Evolutionary conservation across 2,329 filamentous ascomycete genomes (phyloP).

Genomic region (Monosporascus sp.): DNA sequence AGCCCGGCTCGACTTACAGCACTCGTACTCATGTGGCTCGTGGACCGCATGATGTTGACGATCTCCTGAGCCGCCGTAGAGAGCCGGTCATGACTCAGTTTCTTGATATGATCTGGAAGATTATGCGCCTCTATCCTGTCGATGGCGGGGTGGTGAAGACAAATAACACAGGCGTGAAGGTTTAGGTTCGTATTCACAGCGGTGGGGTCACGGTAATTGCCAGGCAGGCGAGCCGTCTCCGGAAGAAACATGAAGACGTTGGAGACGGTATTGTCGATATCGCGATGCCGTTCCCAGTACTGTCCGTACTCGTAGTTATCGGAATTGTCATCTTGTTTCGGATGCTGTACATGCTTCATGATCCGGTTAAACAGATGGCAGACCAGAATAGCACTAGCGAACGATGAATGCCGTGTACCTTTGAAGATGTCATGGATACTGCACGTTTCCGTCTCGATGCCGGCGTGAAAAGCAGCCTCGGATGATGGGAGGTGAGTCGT

Average conservation of each 20-base stretch:
- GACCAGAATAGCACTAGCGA: constrained; percentile 68
- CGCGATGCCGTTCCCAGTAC: constrained; percentile 83
- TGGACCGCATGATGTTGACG: constrained; percentile 74
- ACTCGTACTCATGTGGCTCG: constrained; percentile 63
- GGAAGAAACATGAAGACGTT: constrained; percentile 77
- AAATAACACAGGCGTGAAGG: constrained; percentile 82
- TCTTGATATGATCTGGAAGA: constrained; percentile 59
- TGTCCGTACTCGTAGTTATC: constrained; percentile 68
- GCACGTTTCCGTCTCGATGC: constrained; percentile 57
- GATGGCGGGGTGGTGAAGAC: constrained; percentile 81
- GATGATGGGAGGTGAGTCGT: constrained; percentile 74
- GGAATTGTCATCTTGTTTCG: constrained; percentile 64
- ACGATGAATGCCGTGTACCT: constrained; percentile 61
- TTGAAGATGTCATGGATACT: constrained; percentile 62
- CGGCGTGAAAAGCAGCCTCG: constrained; percentile 69
- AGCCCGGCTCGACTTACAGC: constrained; percentile 47
- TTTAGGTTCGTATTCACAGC: constrained; percentile 83
- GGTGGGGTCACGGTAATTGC: constrained; percentile 62
- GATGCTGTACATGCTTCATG: constrained; percentile 72
- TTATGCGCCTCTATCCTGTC: constrained; percentile 74
- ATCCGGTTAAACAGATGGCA: constrained; percentile 79
- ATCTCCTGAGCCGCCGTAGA: constrained; percentile 80
- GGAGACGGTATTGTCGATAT: constrained; percentile 74
- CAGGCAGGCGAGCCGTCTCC: constrained; percentile 66
- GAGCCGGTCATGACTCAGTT: constrained; percentile 68